Base-by-base conservation (phyloP, 495 filamentous ascomycete species). In the Penicillium cinerascens region DNA sequence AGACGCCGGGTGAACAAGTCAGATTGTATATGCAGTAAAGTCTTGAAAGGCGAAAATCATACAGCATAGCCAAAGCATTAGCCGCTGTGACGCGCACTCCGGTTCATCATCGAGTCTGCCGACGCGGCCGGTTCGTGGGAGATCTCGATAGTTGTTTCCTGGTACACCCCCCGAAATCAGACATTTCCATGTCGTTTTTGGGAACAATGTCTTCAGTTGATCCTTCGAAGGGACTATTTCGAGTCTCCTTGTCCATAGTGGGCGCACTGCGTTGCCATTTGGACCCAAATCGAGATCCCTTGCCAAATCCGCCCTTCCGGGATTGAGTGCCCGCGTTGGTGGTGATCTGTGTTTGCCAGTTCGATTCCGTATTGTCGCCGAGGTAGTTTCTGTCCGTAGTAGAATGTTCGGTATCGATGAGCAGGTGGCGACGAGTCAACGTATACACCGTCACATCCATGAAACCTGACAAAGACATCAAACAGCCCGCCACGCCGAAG, bases 401-500 rank as follows among this genome's bases (percentile, higher is more conserved):
- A 35, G 64, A 70, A 42, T 63, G 56, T 13, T 74, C 71, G 51
- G 67, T 72, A 27, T 71, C 68, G 40, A 69, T 51, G 26, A 74
- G 56, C 44, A 74, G 50, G 49, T 72, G 71, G 10, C 65, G 67
- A 20, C 71, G 64, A 16, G 71, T 74, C 7, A 83, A 64, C 1
- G 85, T 79, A 67, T 89, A 92, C 0, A 90, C 71, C 2, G 85
- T 56, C 13, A 86, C 86, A 65, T 91, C 88, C 29, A 89, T 69
- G 71, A 82, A 81, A 35, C 87, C 88, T 55, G 85, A 88, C 36
- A 79, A 76, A 1, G 84, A 81, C 65, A 89, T 87, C 52, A 90
- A 73, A 0, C 79, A 78, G 9, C 87, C 88, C 2, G 87, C 86
- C 4, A 82, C 67, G 65, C 78, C 82, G 67, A 87, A 88, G 60